These are phyloP conservation scores for Xylaria venustula DNA, from an alignment of 495 filamentous ascomycete genomes.

Conservation along the genomic window DNA sequence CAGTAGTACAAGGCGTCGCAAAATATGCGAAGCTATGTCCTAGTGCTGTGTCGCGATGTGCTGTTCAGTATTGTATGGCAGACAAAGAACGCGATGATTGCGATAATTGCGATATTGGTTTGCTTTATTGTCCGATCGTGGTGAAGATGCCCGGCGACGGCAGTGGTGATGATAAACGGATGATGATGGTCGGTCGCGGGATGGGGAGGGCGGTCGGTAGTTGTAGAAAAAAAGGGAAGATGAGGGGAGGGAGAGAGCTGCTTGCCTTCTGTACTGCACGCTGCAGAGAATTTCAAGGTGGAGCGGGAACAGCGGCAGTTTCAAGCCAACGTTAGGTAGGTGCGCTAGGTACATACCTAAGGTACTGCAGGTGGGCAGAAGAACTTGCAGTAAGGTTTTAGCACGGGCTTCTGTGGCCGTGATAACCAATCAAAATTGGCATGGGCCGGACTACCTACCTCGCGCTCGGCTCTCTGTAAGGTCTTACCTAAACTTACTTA, in stretches of 20 bases:
- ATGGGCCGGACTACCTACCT: too few relatives aligned
- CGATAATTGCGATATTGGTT: background rate
- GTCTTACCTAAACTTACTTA: too few relatives aligned
- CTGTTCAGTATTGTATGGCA: too few relatives aligned
- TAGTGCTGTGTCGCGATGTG: background rate
- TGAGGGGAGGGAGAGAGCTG: constrained; percentile 8
- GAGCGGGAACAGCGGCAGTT: constrained; percentile 8
- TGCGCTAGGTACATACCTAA: background rate
- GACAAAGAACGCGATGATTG: too few relatives aligned
- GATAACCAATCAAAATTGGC: too few relatives aligned
- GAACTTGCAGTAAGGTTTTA: too few relatives aligned
- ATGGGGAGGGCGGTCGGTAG: constrained; percentile 1
- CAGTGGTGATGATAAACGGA: background rate
- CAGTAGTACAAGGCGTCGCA: background rate
- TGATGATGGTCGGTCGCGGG: background rate
- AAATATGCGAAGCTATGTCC: background rate
- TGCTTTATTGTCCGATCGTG: background rate
- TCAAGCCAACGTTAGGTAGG: background rate
- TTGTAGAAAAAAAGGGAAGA: constrained; percentile 10
- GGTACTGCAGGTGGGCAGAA: background rate
- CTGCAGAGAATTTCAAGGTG: constrained; percentile 18
- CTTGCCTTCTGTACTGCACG: background rate
- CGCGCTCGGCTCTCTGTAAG: too few relatives aligned
- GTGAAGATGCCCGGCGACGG: background rate
- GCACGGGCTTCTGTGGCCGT: too few relatives aligned